Evolutionary conservation across 1,284 basidiomycete species (phyloP).

Genomic region (Puccinia novopanici): DNA sequence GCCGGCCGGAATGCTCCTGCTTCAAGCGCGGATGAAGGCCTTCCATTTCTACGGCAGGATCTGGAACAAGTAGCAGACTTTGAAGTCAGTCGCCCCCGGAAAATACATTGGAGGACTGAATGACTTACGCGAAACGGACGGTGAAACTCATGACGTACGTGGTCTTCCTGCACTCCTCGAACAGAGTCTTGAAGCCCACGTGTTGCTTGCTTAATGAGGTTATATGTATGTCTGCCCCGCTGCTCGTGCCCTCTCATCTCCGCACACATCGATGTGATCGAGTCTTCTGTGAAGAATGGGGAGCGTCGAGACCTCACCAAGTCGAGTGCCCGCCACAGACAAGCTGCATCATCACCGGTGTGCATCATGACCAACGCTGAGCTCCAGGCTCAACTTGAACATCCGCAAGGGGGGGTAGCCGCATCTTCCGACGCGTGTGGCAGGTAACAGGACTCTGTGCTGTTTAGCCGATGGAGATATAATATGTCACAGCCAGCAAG

Average conservation of each 20-base stretch:
- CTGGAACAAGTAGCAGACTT: background rate
- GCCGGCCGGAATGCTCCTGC: too few relatives aligned
- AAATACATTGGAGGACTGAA: background rate
- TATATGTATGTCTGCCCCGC: background rate
- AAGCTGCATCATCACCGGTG: too few relatives aligned
- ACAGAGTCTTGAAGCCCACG: background rate
- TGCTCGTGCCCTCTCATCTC: background rate
- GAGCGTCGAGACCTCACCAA: background rate
- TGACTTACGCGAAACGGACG: background rate
- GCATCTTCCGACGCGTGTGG: background rate
- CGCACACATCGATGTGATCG: background rate
- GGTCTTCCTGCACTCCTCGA: background rate
- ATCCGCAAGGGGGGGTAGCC: background rate
- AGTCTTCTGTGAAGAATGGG: background rate
- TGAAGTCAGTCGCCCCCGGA: background rate
- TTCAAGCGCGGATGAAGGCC: too few relatives aligned
- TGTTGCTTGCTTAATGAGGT: background rate
- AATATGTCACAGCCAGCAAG: background rate
- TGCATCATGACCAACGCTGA: too few relatives aligned
- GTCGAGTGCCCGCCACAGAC: background rate
- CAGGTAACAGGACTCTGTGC: background rate
- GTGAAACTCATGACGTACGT: background rate
- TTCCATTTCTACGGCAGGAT: too few relatives aligned
- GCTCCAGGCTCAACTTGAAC: background rate
- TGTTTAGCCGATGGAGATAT: background rate